Percentiles rank a stretch among this genome's conserved stretches.
Evolutionary conservation across 169 alveolate species (phyloP).

Genomic region (Plasmodium adleri): DNA sequence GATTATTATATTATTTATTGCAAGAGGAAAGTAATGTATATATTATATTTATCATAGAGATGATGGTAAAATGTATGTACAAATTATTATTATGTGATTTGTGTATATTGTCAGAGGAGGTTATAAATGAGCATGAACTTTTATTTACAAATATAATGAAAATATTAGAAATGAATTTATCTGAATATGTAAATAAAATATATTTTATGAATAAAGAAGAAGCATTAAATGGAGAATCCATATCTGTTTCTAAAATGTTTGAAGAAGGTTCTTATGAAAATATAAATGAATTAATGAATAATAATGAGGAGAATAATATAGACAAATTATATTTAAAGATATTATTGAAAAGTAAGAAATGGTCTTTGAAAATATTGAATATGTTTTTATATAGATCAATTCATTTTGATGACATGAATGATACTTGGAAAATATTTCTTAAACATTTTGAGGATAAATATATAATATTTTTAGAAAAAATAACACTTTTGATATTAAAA

Average conservation of each 20-base stretch:
- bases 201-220: constrained; percentile 33
- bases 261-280: constrained; percentile 71
- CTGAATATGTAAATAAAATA: constrained; percentile 46
- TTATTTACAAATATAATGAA: constrained; percentile 61
- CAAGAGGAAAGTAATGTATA: constrained; percentile 24
- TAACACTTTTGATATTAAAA: constrained; percentile 50
- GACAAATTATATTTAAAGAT: constrained; percentile 29
- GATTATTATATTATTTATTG: constrained; percentile 31
- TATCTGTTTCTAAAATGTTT: constrained; percentile 60
- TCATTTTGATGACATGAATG: constrained; percentile 66
- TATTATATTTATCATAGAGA: constrained; percentile 23
- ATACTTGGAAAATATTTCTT: constrained; percentile 45
- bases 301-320: constrained; percentile 16
- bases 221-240: background rate
- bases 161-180: constrained; percentile 42
- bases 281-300: constrained; percentile 43
- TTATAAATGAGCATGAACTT: constrained; percentile 38
- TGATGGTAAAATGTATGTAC: constrained; percentile 52
- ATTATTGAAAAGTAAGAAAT: constrained; percentile 46
- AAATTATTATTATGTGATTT: constrained; percentile 49
- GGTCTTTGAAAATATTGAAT: constrained; percentile 71
- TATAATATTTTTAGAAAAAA: constrained; percentile 57
- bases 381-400: constrained; percentile 58
- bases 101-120: constrained; percentile 42
- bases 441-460: constrained; percentile 59